A percentile compares a stretch with the other conserved stretches of the same genome.
These are phyloP conservation scores for Achaetomiella virescens DNA, from an alignment of 495 filamentous ascomycete genomes.

Conservation along the genomic window DNA sequence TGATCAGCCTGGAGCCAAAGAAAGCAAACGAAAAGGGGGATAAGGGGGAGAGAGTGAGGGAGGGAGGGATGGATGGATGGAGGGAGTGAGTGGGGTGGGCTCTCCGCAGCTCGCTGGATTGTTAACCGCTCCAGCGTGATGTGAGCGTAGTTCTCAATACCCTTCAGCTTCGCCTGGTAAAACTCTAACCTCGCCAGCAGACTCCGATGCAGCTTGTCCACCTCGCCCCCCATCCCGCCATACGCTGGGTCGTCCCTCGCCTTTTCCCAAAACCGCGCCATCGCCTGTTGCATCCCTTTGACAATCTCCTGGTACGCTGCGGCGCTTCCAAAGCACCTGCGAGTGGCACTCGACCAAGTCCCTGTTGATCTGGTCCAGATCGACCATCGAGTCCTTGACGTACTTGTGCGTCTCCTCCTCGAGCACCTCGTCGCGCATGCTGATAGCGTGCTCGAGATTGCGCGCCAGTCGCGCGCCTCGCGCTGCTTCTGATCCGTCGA, in stretches of 20 bases:
- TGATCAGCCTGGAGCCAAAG: background rate
- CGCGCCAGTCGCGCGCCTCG: conserved; percentile 51
- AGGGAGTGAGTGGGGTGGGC: conserved; percentile 11
- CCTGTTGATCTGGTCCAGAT: conserved; percentile 49
- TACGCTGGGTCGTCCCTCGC: conserved; percentile 14
- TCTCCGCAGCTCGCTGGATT: conserved; percentile 49
- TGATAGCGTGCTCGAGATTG: conserved; percentile 50
- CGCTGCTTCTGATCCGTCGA: conserved; percentile 50
- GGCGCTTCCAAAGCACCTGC: conserved; percentile 54
- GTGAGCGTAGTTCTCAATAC: conserved; percentile 51
- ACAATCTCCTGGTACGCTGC: conserved; percentile 52
- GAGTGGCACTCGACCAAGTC: conserved; percentile 53
- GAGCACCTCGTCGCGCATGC: conserved; percentile 49
- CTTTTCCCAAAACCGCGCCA: conserved; percentile 36
- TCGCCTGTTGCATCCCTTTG: conserved; percentile 34
- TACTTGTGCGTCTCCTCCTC: conserved; percentile 37
- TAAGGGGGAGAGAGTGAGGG: background rate
- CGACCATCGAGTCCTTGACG: conserved; percentile 41
- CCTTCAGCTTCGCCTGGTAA: conserved; percentile 47
- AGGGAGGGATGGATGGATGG: too few species aligned
- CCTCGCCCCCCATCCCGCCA: conserved; percentile 18
- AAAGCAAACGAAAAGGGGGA: background rate
- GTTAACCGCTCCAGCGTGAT: conserved; percentile 47
- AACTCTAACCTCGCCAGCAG: conserved; percentile 48
- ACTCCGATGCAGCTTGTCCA: conserved; percentile 37